A percentile compares a stretch with the other conserved stretches of the same genome.
Conservation (phyloP, 495 filamentous ascomycete genomes). For the Talaromyces ruber region DNA sequence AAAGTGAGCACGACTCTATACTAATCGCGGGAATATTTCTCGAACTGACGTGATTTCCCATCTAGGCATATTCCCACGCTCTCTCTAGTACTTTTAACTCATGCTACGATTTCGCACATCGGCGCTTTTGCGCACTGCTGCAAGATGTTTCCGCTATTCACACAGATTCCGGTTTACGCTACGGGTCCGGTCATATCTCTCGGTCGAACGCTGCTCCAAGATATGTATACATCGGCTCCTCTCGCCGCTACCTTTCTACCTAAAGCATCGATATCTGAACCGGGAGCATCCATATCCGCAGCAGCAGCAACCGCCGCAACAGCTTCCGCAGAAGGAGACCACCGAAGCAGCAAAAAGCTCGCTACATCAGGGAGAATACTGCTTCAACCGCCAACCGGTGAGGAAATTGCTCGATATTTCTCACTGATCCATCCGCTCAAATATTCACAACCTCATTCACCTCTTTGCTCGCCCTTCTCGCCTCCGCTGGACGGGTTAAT, state of each 20-base stretch:
- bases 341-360: conserved; percentile 12
- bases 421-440: conserved; percentile 87
- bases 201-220: conserved; percentile 82
- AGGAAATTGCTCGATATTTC: conserved; percentile 91
- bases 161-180: conserved; percentile 90
- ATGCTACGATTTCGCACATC: conserved; percentile 82
- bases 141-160: conserved; percentile 88
- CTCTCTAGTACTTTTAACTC: conserved; percentile 89
- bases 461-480: conserved; percentile 74
- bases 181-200: conserved; percentile 89
- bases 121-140: conserved; percentile 95
- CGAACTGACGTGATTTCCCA: not conserved
- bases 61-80: conserved; percentile 78
- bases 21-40: not conserved
- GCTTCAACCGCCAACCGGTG: conserved; percentile 67
- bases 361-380: conserved; percentile 46
- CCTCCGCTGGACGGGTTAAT: conserved; percentile 86
- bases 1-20: conserved; percentile 48
- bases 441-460: conserved; percentile 93
- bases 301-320: conserved; percentile 20
- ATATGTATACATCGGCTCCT: conserved; percentile 86
- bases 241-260: conserved; percentile 75
- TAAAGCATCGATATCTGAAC: conserved; percentile 56
- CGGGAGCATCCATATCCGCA: conserved; percentile 43
- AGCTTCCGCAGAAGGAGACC: conserved; percentile 12